Evolutionary conservation across 176 grass and related monocot species (phyloP).

Genomic region (Areca catechu): DNA sequence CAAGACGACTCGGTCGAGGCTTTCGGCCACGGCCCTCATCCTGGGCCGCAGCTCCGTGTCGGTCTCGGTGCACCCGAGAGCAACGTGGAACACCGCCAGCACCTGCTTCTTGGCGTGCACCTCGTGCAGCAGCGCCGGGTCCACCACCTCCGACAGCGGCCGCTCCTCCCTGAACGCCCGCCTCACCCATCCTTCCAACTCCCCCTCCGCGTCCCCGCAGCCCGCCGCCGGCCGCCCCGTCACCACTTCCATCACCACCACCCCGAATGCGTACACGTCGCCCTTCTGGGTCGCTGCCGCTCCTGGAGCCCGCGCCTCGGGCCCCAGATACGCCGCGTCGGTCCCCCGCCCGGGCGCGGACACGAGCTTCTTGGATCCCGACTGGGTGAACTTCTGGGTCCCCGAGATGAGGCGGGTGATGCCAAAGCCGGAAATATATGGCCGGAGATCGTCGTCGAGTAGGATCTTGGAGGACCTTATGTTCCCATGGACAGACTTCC

Average conservation of each 20-base stretch:
- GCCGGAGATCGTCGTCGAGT: conserved; percentile 70
- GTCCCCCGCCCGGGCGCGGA: conserved; percentile 23
- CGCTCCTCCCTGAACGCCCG: conserved; percentile 87
- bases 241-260: conserved; percentile 81
- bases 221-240: conserved; percentile 38
- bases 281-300: conserved; percentile 59
- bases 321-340: conserved; percentile 42
- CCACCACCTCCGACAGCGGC: conserved; percentile 92
- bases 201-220: conserved; percentile 44
- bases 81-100: conserved; percentile 84
- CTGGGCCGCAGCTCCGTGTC: conserved; percentile 72
- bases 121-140: conserved; percentile 81
- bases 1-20: conserved; percentile 56
- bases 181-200: conserved; percentile 87
- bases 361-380: conserved; percentile 41
- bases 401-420: conserved; percentile 64
- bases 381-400: conserved; percentile 43
- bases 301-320: conserved; percentile 52
- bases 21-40: conserved; percentile 77
- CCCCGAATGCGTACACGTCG: conserved; percentile 86
- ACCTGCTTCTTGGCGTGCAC: conserved; percentile 99
- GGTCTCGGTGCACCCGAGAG: conserved; percentile 78
- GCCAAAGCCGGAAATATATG: conserved; percentile 83
- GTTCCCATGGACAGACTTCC: conserved; percentile 81
- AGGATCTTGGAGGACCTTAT: conserved; percentile 89